Evolutionary conservation across 139 green algal genomes (phyloP).

Genomic region (Chlamydomonas sp.): DNA sequence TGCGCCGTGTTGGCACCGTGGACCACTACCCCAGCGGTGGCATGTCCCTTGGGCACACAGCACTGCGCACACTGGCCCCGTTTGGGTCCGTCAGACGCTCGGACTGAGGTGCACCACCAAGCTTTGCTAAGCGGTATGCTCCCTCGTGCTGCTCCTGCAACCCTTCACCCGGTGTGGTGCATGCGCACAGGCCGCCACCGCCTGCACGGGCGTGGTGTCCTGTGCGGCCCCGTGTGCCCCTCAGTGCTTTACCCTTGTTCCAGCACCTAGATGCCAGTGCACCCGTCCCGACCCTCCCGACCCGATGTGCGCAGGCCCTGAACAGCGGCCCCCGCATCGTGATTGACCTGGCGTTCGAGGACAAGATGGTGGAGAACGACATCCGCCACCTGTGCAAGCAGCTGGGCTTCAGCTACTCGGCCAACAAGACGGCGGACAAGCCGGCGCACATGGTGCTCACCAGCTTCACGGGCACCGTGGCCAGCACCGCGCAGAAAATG

Average conservation of each 20-base stretch:
- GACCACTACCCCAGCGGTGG: no score
- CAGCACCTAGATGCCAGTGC: background rate
- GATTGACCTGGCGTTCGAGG: constrained; percentile 81
- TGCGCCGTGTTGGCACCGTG: no score
- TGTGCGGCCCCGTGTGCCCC: background rate
- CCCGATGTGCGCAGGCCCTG: background rate
- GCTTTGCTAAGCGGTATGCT: constrained; percentile 24
- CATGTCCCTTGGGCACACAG: no score
- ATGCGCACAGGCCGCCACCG: background rate
- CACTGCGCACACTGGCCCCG: no score
- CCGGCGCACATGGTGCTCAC: constrained; percentile 68
- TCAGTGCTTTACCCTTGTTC: background rate
- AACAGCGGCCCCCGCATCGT: constrained; percentile 50
- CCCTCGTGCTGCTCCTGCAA: background rate
- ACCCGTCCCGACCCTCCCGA: background rate
- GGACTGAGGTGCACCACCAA: constrained; percentile 11
- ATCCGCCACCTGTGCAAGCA: constrained; percentile 72
- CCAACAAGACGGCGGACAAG: constrained; percentile 36
- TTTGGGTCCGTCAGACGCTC: no score
- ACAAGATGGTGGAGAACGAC: constrained; percentile 74
- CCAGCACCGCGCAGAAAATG: constrained; percentile 11
- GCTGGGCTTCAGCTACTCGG: constrained; percentile 74
- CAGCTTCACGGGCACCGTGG: constrained; percentile 54
- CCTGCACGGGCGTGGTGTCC: background rate
- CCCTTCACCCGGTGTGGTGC: background rate